phyloP scores from a whole-genome alignment of 768 basidiomycete genomes.

The Pleurotus pulmonarius region DNA sequence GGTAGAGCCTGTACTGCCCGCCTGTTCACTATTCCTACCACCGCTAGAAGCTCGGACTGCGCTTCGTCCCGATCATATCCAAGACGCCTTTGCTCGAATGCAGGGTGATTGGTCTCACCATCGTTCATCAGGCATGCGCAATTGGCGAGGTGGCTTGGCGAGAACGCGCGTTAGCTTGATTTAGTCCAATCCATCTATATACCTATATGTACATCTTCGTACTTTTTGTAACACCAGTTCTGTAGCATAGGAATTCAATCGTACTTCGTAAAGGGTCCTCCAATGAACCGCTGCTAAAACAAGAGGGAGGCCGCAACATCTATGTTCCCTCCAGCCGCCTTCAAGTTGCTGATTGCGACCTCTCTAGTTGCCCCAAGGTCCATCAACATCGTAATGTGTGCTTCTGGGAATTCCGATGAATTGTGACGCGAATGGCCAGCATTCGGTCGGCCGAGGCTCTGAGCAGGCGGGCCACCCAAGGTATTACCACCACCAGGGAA shows the following conservation, averaged over 20 bases:
- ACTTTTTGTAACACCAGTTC: conserved; percentile 11
- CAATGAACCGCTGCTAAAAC: conserved; percentile 43
- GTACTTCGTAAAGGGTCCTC: neutral
- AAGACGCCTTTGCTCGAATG: conserved; percentile 89
- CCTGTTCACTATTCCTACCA: conserved; percentile 73
- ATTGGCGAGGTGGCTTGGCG: conserved; percentile 84
- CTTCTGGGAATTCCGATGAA: conserved; percentile 40
- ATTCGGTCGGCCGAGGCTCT: conserved; percentile 15
- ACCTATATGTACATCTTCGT: neutral
- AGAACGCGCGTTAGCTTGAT: conserved; percentile 80
- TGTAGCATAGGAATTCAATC: conserved; percentile 4
- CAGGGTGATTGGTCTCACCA: conserved; percentile 80
- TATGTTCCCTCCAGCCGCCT: conserved; percentile 80
- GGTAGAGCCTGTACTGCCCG: conserved; percentile 58
- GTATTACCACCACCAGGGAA: conserved; percentile 75
- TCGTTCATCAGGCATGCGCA: conserved; percentile 82
- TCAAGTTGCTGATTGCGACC: conserved; percentile 70
- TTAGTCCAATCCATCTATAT: conserved; percentile 25
- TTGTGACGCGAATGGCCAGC: conserved; percentile 25
- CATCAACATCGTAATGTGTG: conserved; percentile 60
- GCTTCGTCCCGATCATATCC: conserved; percentile 80
- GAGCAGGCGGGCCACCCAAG: conserved; percentile 43
- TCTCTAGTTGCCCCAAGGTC: conserved; percentile 65
- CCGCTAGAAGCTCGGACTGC: conserved; percentile 81
- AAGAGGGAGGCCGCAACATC: conserved; percentile 86